phyloP scores from a whole-genome alignment of 805 yeast genomes.

The Sugiyamaella floridensis region DNA sequence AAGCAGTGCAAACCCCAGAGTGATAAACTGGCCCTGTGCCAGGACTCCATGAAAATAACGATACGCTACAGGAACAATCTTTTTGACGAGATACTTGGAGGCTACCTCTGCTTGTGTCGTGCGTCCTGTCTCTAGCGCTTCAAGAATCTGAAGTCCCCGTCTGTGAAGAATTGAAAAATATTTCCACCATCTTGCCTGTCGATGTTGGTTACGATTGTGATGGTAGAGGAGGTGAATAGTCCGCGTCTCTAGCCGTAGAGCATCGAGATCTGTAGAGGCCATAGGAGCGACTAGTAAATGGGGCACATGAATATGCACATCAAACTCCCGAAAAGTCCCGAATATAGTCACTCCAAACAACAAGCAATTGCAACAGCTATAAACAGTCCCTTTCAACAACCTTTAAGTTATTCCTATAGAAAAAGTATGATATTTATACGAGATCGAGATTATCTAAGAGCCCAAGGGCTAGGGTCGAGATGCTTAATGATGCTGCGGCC shows the following conservation, averaged over 20 bases:
- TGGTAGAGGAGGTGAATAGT: conserved; percentile 59
- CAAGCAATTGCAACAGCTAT: no score
- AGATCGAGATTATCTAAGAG: no score
- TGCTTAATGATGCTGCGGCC: not conserved
- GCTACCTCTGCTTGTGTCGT: conserved; percentile 2
- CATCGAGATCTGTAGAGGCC: not conserved
- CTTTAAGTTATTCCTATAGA: no score
- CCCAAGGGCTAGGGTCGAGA: no score
- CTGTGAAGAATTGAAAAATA: conserved; percentile 59
- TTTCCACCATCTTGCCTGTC: conserved; percentile 70
- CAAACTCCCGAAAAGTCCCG: not conserved
- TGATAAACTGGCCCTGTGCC: conserved; percentile 69
- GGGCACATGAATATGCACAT: not conserved
- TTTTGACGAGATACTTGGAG: conserved; percentile 29
- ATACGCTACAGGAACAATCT: conserved; percentile 44
- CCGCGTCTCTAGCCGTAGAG: conserved; percentile 44
- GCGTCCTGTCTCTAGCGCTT: not conserved
- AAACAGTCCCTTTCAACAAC: no score
- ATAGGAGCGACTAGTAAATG: not conserved
- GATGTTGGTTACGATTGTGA: conserved; percentile 71
- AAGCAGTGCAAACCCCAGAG: conserved; percentile 62
- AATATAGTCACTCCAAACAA: no score
- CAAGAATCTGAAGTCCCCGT: conserved; percentile 22
- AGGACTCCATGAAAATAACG: conserved; percentile 60
- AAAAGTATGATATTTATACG: no score